phyloP scores from a whole-genome alignment of 169 alveolate genomes.

The Babesia ovata region DNA sequence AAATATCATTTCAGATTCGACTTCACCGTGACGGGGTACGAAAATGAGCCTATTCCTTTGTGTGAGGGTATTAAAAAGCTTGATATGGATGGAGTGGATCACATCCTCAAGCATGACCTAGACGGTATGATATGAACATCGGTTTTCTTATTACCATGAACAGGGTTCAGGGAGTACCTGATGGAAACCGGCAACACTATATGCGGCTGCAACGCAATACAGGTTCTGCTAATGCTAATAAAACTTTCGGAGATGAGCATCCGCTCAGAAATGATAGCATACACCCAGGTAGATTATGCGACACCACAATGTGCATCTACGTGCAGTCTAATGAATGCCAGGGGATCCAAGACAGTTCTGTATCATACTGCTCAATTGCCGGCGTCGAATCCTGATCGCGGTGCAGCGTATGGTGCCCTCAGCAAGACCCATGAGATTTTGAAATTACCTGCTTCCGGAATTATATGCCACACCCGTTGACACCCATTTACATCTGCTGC shows the following conservation, averaged over 20 bases:
- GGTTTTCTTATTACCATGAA: not conserved
- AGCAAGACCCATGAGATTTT: too few relatives aligned
- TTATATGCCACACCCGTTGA: too few relatives aligned
- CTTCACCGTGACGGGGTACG: slow-evolving; percentile 61
- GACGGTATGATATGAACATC: slow-evolving; percentile 22
- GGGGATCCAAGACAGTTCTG: slow-evolving; percentile 81
- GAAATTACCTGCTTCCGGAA: too few relatives aligned
- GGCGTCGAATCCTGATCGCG: slow-evolving; percentile 17
- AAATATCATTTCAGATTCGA: slow-evolving; percentile 21
- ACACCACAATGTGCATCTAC: not conserved
- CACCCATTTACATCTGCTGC: too few relatives aligned
- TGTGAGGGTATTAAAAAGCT: slow-evolving; percentile 79
- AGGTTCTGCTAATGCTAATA: slow-evolving; percentile 75
- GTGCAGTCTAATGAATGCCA: slow-evolving; percentile 77
- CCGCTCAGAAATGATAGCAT: slow-evolving; percentile 72
- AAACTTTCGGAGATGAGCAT: slow-evolving; percentile 20
- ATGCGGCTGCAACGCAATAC: slow-evolving; percentile 94
- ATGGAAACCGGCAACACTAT: slow-evolving; percentile 90
- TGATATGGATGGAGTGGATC: slow-evolving; percentile 82
- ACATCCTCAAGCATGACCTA: slow-evolving; percentile 76
- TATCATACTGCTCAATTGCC: slow-evolving; percentile 87
- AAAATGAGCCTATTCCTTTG: slow-evolving; percentile 41
- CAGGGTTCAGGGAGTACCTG: slow-evolving; percentile 84
- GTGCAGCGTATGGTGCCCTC: too few relatives aligned
- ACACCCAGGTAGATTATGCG: slow-evolving; percentile 67